phyloP scores from a whole-genome alignment of 495 filamentous ascomycete species.

The Penicillium daleae region DNA sequence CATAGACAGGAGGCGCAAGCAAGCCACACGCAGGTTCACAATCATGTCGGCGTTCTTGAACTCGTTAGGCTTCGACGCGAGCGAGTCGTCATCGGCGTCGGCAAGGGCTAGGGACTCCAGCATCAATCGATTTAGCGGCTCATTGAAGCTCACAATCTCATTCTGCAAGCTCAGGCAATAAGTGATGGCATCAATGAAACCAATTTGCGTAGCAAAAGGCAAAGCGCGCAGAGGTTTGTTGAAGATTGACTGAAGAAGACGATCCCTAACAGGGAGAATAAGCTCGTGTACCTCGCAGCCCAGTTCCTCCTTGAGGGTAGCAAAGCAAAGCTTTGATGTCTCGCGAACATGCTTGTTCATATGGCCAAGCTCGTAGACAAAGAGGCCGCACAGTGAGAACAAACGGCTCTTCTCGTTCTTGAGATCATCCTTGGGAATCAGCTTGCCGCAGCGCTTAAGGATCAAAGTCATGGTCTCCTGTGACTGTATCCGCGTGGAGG shows the following conservation, averaged over 20 bases:
- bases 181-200: conserved; percentile 95
- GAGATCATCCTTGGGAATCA: conserved; percentile 74
- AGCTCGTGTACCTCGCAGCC: conserved; percentile 82
- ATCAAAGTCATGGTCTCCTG: conserved; percentile 80
- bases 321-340: conserved; percentile 77
- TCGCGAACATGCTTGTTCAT: conserved; percentile 93
- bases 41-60: conserved; percentile 90
- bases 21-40: conserved; percentile 88
- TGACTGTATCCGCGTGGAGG: conserved; percentile 78
- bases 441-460: conserved; percentile 72
- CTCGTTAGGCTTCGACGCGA: conserved; percentile 83
- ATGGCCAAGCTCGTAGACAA: conserved; percentile 86
- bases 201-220: conserved; percentile 91
- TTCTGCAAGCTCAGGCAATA: conserved; percentile 87
- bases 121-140: conserved; percentile 83
- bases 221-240: conserved; percentile 91
- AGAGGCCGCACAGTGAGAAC: conserved; percentile 74
- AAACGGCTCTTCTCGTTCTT: conserved; percentile 66
- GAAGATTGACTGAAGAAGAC: conserved; percentile 84
- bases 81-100: conserved; percentile 87
- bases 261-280: conserved; percentile 83
- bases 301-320: conserved; percentile 76
- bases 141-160: conserved; percentile 87
- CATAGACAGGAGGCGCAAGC: conserved; percentile 87
- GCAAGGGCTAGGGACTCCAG: conserved; percentile 91